These are phyloP conservation scores for Piromyces finnis DNA, from an alignment of 192 early-diverging fungal genomes.

Conservation along the genomic window DNA sequence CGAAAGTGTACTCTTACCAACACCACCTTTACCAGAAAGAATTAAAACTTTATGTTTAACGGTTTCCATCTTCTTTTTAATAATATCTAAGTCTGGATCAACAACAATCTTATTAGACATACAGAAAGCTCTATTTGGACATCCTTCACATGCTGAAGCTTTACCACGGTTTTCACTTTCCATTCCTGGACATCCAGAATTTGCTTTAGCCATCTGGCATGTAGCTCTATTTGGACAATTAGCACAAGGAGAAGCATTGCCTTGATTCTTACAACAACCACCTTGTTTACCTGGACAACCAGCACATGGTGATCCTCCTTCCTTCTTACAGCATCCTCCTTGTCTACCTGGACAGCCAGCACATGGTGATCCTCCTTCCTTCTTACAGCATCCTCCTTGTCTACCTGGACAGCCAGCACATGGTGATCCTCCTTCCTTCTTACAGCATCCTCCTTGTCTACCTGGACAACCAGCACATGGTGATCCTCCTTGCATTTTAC, in stretches of 20 bases:
- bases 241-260: neutral
- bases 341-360: too few relatives aligned
- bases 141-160: slow-evolving; percentile 57
- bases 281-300: neutral
- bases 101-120: slow-evolving; percentile 58
- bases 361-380: too few relatives aligned
- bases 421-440: too few relatives aligned
- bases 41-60: slow-evolving; percentile 80
- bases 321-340: neutral
- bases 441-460: neutral
- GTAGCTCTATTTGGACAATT: neutral
- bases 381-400: too few relatives aligned
- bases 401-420: too few relatives aligned
- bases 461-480: neutral
- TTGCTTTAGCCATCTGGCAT: neutral
- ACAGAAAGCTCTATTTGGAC: slow-evolving; percentile 63
- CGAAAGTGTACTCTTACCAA: slow-evolving; percentile 83
- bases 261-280: neutral
- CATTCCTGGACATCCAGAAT: slow-evolving; percentile 1
- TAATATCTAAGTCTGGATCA: slow-evolving; percentile 27
- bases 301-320: neutral
- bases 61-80: slow-evolving; percentile 2
- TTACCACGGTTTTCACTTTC: slow-evolving; percentile 52
- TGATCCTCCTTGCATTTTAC: neutral
- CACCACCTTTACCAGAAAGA: slow-evolving; percentile 95